These are phyloP conservation scores for Sclerotinia subarctica DNA, from an alignment of 2,329 filamentous ascomycete species.

Conservation along the genomic window DNA sequence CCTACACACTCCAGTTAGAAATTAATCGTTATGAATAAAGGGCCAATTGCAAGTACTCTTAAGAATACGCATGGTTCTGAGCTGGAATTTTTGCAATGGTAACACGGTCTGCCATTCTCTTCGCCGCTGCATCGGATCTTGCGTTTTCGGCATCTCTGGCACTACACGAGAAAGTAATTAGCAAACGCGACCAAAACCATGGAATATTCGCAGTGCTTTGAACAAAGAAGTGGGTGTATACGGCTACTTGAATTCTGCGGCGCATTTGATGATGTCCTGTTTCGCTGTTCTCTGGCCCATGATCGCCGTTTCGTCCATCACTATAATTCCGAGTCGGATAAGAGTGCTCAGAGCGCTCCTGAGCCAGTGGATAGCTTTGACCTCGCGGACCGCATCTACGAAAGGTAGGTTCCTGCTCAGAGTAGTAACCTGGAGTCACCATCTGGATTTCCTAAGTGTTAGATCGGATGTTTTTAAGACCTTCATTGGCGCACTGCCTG, in stretches of 20 bases:
- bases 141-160: constrained; percentile 81
- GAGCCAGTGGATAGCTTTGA: constrained; percentile 32
- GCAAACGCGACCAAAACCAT: background rate
- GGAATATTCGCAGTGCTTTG: background rate
- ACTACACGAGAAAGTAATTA: constrained; percentile 52
- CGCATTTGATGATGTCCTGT: constrained; percentile 30
- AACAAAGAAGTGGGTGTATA: constrained; percentile 37
- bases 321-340: constrained; percentile 27
- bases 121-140: constrained; percentile 96
- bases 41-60: constrained; percentile 54
- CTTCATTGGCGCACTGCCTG: constrained; percentile 1
- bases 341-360: constrained; percentile 29
- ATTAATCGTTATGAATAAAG: constrained; percentile 5
- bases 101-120: constrained; percentile 71
- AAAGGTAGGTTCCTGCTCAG: constrained; percentile 32
- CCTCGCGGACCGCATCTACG: constrained; percentile 29
- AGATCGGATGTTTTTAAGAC: constrained; percentile 2
- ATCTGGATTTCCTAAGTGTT: constrained; percentile 18
- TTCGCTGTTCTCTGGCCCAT: constrained; percentile 29
- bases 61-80: constrained; percentile 73
- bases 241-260: constrained; percentile 51
- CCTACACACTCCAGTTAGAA: constrained; percentile 29
- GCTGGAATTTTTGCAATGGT: constrained; percentile 76
- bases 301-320: constrained; percentile 29
- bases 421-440: constrained; percentile 29